Base-by-base conservation (phyloP, 306 rosid genomes). In the Malus orientalis region DNA sequence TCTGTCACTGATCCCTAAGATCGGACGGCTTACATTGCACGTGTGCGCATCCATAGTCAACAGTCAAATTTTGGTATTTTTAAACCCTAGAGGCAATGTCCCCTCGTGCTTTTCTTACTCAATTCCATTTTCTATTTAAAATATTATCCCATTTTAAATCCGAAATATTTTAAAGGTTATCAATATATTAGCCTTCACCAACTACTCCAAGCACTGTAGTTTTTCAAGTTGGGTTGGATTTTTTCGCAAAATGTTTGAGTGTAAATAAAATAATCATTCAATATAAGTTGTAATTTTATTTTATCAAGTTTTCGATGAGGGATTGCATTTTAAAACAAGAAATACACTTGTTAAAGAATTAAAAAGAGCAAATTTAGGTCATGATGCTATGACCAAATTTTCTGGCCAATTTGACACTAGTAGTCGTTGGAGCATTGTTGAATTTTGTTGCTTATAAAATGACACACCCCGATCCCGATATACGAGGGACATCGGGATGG, bases 11-110 rank as follows among this genome's bases (percentile, higher is more conserved):
- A 69, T 78, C 82, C 81, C 74, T 71, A 77, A 32, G 29, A 80
- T 82, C 71, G 14, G 66, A 86, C 44, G 74, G 69, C 80, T 79
- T n/a, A 44, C 69, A 47, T 51, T 75, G 87, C 87, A 79, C 80
- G 79, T 85, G 83, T 80, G 33, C 55, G 59, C 45, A 62, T 27
- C 20, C 54, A 14, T 22, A 49, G 73, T 75, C 75, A 75, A 64
- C 42, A 76, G 83, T 78, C 86, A 74, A 64, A 47, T 14, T 59
- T 77, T 63, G 38, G 29, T 38, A 25, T 82, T 71, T 61, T 60
- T 11, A 22, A 67, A 64, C 49, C 63, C 77, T 29, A 45, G 45
- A 58, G 25, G 77, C 75, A 29, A 59, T 74, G 60, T 51, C 69
- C 79, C 74, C 47, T 58, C 40, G 0, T 47, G 65, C 75, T 15